Conservation (phyloP, 176 grass and related monocot genomes). For the Avena eriantha region DNA sequence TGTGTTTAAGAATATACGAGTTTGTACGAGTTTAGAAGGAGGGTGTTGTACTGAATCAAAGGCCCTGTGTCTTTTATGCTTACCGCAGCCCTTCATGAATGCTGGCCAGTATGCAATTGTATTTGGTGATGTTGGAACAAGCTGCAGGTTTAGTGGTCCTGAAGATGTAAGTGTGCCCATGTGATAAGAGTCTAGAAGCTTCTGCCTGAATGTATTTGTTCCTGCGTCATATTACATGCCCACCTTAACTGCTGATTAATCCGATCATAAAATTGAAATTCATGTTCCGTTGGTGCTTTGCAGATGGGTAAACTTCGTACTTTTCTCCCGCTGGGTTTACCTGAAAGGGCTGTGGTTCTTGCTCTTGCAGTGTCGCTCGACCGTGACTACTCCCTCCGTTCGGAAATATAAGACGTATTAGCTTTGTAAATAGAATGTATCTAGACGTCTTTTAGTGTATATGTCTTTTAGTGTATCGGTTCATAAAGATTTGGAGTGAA, state of each 20-base stretch:
- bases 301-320: conserved; percentile 64
- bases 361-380: conserved; percentile 82
- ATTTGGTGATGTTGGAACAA: conserved; percentile 59
- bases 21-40: no score
- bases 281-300: not conserved
- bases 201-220: not conserved
- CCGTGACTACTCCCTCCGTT: no score
- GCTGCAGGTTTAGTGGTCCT: conserved; percentile 13
- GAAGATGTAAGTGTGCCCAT: conserved; percentile 52
- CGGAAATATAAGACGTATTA: no score
- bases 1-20: no score
- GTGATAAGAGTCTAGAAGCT: not conserved
- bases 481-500: no score
- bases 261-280: not conserved
- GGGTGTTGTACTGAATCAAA: no score
- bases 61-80: conserved; percentile 13
- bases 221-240: not conserved
- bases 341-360: conserved; percentile 85
- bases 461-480: no score
- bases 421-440: no score
- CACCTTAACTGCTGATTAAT: not conserved
- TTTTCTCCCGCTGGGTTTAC: conserved; percentile 61
- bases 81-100: conserved; percentile 73
- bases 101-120: conserved; percentile 84
- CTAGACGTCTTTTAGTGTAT: no score